Evolutionary conservation across 305 asterid species (phyloP).

Genomic region (Solanum hybrid): DNA sequence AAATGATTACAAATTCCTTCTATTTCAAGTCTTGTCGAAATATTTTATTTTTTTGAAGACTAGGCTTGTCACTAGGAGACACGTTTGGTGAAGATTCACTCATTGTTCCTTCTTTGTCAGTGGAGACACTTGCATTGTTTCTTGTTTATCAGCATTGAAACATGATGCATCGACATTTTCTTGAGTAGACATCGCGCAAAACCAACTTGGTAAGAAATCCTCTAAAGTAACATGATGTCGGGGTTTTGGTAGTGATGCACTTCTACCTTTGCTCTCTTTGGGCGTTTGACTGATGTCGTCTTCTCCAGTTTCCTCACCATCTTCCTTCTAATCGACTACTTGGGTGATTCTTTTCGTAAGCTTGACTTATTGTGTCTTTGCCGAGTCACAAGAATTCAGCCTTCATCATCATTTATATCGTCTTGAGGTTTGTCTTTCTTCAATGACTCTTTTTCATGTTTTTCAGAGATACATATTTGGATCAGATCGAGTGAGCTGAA

Average conservation of each 20-base stretch:
- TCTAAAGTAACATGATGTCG: neutral
- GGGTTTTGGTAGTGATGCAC: neutral
- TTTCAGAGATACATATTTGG: neutral
- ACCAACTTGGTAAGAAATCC: neutral
- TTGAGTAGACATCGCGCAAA: too few species aligned
- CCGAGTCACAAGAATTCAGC: neutral
- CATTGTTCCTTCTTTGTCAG: too few species aligned
- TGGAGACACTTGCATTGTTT: too few species aligned
- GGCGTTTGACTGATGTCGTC: neutral
- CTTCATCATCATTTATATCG: neutral
- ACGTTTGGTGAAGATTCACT: too few species aligned
- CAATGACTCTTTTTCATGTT: too few species aligned
- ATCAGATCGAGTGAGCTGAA: neutral
- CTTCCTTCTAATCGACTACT: neutral
- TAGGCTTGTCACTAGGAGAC: too few species aligned
- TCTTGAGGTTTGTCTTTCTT: neutral
- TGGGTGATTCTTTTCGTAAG: neutral
- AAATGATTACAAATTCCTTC: too few species aligned
- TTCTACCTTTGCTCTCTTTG: neutral
- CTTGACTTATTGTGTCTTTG: neutral
- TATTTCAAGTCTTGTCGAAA: too few species aligned
- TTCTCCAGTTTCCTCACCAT: neutral
- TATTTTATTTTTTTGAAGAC: too few species aligned
- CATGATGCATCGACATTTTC: too few species aligned
- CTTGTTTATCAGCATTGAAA: too few species aligned